These are phyloP conservation scores for Trichoderma afroharzianum DNA, from an alignment of 2,329 filamentous ascomycete genomes.

Conservation along the genomic window DNA sequence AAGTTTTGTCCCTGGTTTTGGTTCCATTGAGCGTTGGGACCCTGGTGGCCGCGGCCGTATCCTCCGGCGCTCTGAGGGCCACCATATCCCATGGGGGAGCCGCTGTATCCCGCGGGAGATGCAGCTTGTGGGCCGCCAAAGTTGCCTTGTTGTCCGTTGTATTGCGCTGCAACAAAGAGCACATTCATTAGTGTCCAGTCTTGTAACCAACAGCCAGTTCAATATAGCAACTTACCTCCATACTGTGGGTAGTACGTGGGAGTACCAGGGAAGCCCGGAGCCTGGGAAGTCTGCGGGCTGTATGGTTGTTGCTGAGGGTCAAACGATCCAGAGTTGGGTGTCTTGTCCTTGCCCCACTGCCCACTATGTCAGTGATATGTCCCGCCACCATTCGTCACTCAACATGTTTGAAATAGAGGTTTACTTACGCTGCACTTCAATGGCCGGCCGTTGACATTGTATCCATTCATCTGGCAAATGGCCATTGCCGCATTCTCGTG, in stretches of 20 bases:
- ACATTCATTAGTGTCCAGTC: conserved; percentile 21
- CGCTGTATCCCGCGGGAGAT: conserved; percentile 60
- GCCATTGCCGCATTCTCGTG: conserved; percentile 98
- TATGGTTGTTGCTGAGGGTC: conserved; percentile 69
- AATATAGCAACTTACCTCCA: conserved; percentile 56
- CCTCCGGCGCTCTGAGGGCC: conserved; percentile 74
- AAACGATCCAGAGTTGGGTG: conserved; percentile 69
- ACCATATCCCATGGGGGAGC: conserved; percentile 68
- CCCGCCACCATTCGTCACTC: neutral
- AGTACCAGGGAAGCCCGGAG: conserved; percentile 70
- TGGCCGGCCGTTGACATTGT: conserved; percentile 94
- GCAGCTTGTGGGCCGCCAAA: conserved; percentile 61
- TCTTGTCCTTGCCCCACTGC: conserved; percentile 99
- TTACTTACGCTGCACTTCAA: conserved; percentile 95
- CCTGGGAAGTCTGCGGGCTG: conserved; percentile 71
- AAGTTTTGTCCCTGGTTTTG: conserved; percentile 55
- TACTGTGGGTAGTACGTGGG: conserved; percentile 94
- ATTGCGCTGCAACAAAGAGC: conserved; percentile 41
- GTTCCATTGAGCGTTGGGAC: conserved; percentile 54
- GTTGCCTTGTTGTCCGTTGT: conserved; percentile 63
- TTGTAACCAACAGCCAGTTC: neutral
- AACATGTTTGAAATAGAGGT: neutral
- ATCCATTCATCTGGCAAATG: conserved; percentile 96
- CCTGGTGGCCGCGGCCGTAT: conserved; percentile 72
- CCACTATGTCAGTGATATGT: conserved; percentile 21